Evolutionary conservation across 495 filamentous ascomycete species (phyloP), one percentile per base, ranked within the genome.

Genomic region (Tuber borchii): DNA sequence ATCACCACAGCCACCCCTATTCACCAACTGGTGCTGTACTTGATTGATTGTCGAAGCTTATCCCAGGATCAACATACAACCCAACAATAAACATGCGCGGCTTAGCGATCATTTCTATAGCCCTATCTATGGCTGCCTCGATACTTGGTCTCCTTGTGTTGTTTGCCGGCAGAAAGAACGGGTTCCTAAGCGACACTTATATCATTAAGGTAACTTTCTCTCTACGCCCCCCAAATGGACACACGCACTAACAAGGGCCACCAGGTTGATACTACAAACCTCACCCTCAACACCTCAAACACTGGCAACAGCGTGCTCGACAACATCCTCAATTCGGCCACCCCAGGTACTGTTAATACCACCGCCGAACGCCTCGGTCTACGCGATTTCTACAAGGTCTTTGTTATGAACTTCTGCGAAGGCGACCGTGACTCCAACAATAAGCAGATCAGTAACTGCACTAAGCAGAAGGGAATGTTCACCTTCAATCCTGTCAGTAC

Each of bases 391-490:
- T 83, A 83, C 71, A 74, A 51, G 61, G 77, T 77, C 14, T 73
- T 83, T 22, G 71, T 80, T 3, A 82, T 75, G 71, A 82, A 76
- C 37, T 83, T 75, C 73, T 83, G 82, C 56, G 72, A 79, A 39
- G 78, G 78, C 39, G 75, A 44, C 5, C 46, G 51, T 7, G 70
- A 71, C 40, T 56, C 40, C 37, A 51, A 69, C 9, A 51, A 48
- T 12, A 8, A 20, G 17, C n/a, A 61, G 20, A 9, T 42, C 22
- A 81, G 75, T 4, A 74, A 75, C 70, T 83, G 82, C 72, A 83
- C 78, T 5, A 72, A 68, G 20, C 70, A 70, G 22, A 72, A 45
- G 5, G 22, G 68, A 2, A 75, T 80, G 69, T 83, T 81, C 74
- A 75, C 78, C 6, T 83, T 83, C 61, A 39, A 83, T 46, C 78